Percentiles rank a stretch among this genome's conserved stretches.
Evolutionary conservation across 164 flowering plant genomes (phyloP).

Genomic region (Echeveria elegans): DNA sequence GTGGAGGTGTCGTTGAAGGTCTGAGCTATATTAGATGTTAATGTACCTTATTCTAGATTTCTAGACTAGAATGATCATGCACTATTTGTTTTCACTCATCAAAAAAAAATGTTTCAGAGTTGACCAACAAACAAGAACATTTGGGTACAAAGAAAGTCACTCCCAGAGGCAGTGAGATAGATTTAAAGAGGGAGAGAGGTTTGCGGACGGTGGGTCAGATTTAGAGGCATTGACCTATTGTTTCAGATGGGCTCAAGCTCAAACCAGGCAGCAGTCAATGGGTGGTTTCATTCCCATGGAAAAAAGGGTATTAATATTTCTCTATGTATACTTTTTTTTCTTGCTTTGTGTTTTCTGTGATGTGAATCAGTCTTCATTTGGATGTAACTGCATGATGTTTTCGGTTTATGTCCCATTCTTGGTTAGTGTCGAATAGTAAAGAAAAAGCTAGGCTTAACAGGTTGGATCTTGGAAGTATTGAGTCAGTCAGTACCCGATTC

Average conservation of each 20-base stretch:
- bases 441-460: background rate
- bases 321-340: background rate
- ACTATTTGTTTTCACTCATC: too few species aligned
- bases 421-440: background rate
- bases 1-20: too few species aligned
- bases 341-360: background rate
- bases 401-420: too few species aligned
- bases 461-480: background rate
- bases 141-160: background rate
- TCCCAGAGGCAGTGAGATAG: too few species aligned
- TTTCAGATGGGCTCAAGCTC: background rate
- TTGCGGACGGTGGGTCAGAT: background rate
- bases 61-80: too few species aligned
- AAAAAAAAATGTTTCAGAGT: too few species aligned
- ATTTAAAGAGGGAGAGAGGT: background rate
- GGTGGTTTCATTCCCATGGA: background rate
- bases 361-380: background rate
- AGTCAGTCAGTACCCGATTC: background rate
- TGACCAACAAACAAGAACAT: background rate
- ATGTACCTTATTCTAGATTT: too few species aligned
- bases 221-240: slow-evolving; percentile 1
- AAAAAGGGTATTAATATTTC: background rate
- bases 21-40: too few species aligned
- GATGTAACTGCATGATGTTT: too few species aligned
- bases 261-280: background rate